A percentile compares a stretch with the other conserved stretches of the same genome.
These are phyloP conservation scores for Yamadazyma jaroonii DNA, from an alignment of 1,139 yeast genomes.

Conservation along the genomic window DNA sequence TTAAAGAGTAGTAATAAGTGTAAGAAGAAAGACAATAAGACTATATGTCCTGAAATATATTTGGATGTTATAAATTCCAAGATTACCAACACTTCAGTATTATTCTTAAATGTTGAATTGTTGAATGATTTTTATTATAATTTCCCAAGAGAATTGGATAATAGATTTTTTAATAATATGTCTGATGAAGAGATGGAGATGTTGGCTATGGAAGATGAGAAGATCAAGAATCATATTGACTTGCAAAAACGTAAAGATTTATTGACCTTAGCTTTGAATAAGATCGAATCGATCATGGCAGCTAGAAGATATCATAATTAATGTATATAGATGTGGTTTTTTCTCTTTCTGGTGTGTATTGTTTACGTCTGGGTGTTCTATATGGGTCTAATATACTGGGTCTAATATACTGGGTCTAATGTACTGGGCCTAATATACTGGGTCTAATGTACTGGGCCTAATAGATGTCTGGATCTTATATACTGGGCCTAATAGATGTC, in stretches of 20 bases:
- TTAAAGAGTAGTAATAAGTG: conserved; percentile 72
- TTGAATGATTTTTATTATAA: conserved; percentile 93
- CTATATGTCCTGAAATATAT: conserved; percentile 91
- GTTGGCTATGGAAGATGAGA: conserved; percentile 95
- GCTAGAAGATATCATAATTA: conserved; percentile 43
- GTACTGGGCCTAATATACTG: too few relatives aligned
- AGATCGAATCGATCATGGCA: conserved; percentile 86
- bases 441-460: too few relatives aligned
- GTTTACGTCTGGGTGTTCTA: too few relatives aligned
- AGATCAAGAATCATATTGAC: conserved; percentile 84
- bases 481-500: too few relatives aligned
- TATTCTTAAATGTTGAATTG: conserved; percentile 89
- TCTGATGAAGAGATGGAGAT: conserved; percentile 75
- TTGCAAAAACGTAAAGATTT: conserved; percentile 90
- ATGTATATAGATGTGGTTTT: too few relatives aligned
- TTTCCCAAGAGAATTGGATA: conserved; percentile 91
- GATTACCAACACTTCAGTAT: conserved; percentile 85
- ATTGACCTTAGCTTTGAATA: conserved; percentile 76
- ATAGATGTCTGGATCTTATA: too few relatives aligned
- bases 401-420: too few relatives aligned
- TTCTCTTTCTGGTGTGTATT: background rate
- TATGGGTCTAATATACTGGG: too few relatives aligned
- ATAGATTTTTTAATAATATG: conserved; percentile 61
- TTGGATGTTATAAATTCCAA: conserved; percentile 91
- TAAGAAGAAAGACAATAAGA: conserved; percentile 74